Evolutionary conservation across 2,329 filamentous ascomycete genomes (phyloP).

Genomic region (Trichoderma pleuroti): DNA sequence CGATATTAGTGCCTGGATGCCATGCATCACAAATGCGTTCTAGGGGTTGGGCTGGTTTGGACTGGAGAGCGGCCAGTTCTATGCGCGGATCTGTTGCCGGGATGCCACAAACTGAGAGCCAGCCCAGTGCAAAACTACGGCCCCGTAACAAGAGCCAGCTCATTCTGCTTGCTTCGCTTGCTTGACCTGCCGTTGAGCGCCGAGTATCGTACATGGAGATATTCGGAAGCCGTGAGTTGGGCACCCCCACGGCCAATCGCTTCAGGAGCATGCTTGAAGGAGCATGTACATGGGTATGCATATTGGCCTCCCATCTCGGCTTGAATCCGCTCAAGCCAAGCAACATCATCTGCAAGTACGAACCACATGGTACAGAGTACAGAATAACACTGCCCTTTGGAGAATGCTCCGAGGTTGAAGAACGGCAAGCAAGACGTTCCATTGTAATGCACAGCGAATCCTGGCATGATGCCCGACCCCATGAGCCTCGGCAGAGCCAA

Average conservation of each 20-base stretch:
- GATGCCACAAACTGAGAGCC: neutral
- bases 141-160: neutral
- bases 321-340: constrained; percentile 1
- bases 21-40: neutral
- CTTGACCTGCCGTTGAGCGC: neutral
- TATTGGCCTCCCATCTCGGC: neutral
- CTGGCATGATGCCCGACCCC: neutral
- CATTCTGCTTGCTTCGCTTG: neutral
- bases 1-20: neutral
- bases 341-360: neutral
- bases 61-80: neutral
- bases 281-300: neutral
- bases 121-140: neutral
- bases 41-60: neutral
- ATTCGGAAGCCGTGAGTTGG: neutral
- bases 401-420: neutral
- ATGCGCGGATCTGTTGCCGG: neutral
- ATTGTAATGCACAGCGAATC: neutral
- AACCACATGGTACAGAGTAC: neutral
- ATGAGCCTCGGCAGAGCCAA: neutral
- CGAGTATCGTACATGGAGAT: neutral
- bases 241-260: constrained; percentile 3
- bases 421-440: neutral
- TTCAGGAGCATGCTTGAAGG: neutral
- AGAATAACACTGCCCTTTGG: neutral